Conservation (phyloP, 2,329 filamentous ascomycete species). For the Gremmenia infestans region DNA sequence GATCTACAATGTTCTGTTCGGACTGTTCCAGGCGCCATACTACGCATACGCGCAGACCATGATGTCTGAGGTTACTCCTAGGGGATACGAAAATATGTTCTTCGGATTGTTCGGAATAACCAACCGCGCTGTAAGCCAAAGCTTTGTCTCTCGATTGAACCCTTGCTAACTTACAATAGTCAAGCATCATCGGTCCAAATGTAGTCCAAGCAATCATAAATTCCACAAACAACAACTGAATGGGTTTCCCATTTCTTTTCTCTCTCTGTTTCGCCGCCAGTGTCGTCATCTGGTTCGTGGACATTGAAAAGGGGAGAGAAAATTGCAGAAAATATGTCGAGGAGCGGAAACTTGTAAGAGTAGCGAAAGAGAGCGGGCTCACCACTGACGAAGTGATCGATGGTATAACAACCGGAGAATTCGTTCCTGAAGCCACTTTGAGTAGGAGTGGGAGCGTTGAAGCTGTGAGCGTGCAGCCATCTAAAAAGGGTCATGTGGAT, state of each 20-base stretch:
- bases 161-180: slow-evolving; percentile 24
- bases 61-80: slow-evolving; percentile 39
- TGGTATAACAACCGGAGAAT: slow-evolving; percentile 12
- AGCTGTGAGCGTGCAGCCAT: slow-evolving; percentile 3
- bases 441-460: slow-evolving; percentile 6
- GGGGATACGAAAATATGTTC: slow-evolving; percentile 41
- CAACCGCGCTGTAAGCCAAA: slow-evolving; percentile 35
- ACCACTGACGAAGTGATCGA: slow-evolving; percentile 19
- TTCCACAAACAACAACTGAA: slow-evolving; percentile 38
- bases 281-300: slow-evolving; percentile 36
- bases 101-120: slow-evolving; percentile 40
- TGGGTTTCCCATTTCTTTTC: slow-evolving; percentile 40
- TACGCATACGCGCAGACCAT: slow-evolving; percentile 41
- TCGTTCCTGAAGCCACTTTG: slow-evolving; percentile 1
- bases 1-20: slow-evolving; percentile 39
- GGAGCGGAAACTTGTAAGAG: slow-evolving; percentile 29
- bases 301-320: slow-evolving; percentile 37
- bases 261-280: slow-evolving; percentile 34
- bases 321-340: slow-evolving; percentile 36
- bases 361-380: slow-evolving; percentile 27
- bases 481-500: slow-evolving; percentile 2
- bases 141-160: background rate
- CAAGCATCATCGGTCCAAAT: slow-evolving; percentile 39
- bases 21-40: slow-evolving; percentile 39
- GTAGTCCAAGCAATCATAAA: slow-evolving; percentile 41